These are phyloP conservation scores for Glycine latifolia DNA, from an alignment of 306 rosid species.

Conservation along the genomic window DNA sequence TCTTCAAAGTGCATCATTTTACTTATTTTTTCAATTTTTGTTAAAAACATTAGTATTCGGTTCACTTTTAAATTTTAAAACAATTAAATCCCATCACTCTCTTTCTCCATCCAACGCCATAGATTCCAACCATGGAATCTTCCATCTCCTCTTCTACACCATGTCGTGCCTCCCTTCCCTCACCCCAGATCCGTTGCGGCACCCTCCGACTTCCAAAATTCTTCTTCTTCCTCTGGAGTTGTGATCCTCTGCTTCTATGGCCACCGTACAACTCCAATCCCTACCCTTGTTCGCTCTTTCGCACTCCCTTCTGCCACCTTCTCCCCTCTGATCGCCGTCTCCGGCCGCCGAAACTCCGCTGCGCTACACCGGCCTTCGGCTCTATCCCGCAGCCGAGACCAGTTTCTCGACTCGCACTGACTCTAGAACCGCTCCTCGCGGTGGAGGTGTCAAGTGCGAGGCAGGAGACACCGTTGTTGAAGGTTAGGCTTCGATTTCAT, in stretches of 20 bases:
- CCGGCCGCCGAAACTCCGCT: slow-evolving; percentile 48
- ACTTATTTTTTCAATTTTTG: too few species aligned
- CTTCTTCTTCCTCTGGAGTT: slow-evolving; percentile 38
- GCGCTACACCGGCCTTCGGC: slow-evolving; percentile 67
- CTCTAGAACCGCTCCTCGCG: slow-evolving; percentile 51
- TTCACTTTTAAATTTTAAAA: too few species aligned
- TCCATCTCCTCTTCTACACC: too few species aligned
- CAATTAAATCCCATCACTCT: too few species aligned
- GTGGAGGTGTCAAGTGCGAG: slow-evolving; percentile 65
- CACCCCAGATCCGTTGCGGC: too few species aligned
- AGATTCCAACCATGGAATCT: too few species aligned
- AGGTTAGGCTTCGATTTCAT: slow-evolving; percentile 55
- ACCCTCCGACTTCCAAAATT: background rate
- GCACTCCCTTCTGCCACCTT: slow-evolving; percentile 45
- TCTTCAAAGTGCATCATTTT: too few species aligned
- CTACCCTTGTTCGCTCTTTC: slow-evolving; percentile 64
- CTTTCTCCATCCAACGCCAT: too few species aligned
- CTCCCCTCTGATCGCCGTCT: slow-evolving; percentile 54
- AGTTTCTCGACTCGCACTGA: slow-evolving; percentile 36
- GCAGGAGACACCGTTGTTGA: slow-evolving; percentile 74
- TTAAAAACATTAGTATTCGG: too few species aligned
- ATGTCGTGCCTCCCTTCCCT: too few species aligned
- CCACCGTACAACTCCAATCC: slow-evolving; percentile 67
- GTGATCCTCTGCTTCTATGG: slow-evolving; percentile 71
- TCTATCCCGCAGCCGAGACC: slow-evolving; percentile 40